Percentiles rank a stretch among this genome's conserved stretches.
These are phyloP conservation scores for Pythium vanterpoolii DNA, from an alignment of 352 stramenopile species.

Conservation along the genomic window DNA sequence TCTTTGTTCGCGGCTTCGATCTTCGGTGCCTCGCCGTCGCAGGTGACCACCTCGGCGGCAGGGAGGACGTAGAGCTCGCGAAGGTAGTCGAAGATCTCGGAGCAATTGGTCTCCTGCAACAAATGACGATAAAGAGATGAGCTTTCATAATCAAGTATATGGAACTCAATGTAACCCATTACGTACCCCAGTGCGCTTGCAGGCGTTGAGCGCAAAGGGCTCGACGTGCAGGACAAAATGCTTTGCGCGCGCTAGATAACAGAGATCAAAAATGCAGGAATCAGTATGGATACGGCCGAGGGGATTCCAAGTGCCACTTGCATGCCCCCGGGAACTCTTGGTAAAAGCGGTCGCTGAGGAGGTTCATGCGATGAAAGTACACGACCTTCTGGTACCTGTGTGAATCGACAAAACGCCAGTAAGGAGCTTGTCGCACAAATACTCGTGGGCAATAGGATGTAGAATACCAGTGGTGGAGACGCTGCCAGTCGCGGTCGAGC, in stretches of 20 bases:
- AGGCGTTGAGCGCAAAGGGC: constrained; percentile 55
- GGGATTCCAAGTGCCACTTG: constrained; percentile 11
- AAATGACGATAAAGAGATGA: background rate
- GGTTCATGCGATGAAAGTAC: constrained; percentile 67
- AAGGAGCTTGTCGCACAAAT: background rate
- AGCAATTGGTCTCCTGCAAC: constrained; percentile 50
- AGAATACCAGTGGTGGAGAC: constrained; percentile 55
- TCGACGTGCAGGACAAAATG: constrained; percentile 68
- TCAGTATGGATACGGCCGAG: background rate
- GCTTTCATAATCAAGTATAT: background rate
- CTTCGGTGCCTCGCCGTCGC: constrained; percentile 19
- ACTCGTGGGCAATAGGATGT: background rate
- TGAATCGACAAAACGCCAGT: background rate
- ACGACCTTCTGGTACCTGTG: constrained; percentile 65
- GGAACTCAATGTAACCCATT: background rate
- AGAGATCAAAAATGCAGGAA: background rate
- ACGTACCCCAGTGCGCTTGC: constrained; percentile 47
- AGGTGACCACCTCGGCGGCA: constrained; percentile 28
- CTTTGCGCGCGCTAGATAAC: constrained; percentile 37
- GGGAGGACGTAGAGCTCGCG: constrained; percentile 50
- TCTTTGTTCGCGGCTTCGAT: constrained; percentile 32
- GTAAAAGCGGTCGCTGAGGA: constrained; percentile 66
- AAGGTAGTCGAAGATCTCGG: constrained; percentile 61
- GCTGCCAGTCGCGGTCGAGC: constrained; percentile 63
- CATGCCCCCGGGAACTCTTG: constrained; percentile 53